Evolutionary conservation across 139 green algal species (phyloP).

Genomic region (Spirogloea muscicola): DNA sequence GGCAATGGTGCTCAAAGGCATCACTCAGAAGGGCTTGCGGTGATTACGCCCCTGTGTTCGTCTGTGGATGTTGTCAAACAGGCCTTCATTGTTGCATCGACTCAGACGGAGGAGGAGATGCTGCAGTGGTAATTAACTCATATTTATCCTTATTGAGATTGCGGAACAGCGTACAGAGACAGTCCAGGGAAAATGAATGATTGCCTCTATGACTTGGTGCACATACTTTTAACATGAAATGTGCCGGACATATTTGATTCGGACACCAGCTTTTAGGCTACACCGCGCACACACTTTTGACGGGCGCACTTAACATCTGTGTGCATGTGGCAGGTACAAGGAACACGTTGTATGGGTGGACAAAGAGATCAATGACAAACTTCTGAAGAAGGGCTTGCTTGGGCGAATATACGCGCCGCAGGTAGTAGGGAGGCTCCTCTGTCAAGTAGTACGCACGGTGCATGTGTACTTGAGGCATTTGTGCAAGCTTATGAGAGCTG

Average conservation of each 20-base stretch:
- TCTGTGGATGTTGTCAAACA: conserved; percentile 33
- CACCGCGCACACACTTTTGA: not conserved
- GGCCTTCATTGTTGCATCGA: conserved; percentile 67
- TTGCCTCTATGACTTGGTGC: not conserved
- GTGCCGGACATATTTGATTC: too few species aligned
- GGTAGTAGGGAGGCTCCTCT: conserved; percentile 62
- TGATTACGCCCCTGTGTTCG: not conserved
- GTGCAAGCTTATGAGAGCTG: too few species aligned
- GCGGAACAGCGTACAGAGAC: not conserved
- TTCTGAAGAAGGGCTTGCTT: conserved; percentile 67
- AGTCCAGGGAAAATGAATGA: not conserved
- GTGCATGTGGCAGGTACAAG: conserved; percentile 52
- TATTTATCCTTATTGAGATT: not conserved
- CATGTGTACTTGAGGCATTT: too few species aligned
- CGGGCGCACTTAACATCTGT: not conserved
- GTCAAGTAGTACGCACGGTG: too few species aligned
- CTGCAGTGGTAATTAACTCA: conserved; percentile 51
- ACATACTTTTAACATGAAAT: too few species aligned
- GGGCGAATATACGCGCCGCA: conserved; percentile 67
- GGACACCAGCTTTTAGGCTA: not conserved
- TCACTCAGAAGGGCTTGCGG: not conserved
- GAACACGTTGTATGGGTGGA: conserved; percentile 66
- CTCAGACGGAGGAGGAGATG: conserved; percentile 63
- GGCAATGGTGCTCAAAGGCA: too few species aligned
- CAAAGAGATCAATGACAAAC: conserved; percentile 49